These are phyloP conservation scores for Lachnum nothofagi DNA, from an alignment of 2,329 filamentous ascomycete genomes.

Conservation along the genomic window DNA sequence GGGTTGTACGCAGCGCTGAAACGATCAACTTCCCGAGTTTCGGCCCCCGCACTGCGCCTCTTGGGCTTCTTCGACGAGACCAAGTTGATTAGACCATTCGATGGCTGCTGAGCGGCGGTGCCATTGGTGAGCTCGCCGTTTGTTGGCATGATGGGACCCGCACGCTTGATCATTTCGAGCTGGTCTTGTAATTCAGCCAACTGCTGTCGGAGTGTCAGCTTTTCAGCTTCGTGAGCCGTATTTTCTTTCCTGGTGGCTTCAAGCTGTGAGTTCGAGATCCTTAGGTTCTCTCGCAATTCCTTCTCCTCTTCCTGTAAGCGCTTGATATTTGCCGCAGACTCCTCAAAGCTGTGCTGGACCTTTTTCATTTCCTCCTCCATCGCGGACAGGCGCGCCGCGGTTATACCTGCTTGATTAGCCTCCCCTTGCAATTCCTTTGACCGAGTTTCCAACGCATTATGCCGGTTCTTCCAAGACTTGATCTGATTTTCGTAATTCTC, in stretches of 20 bases:
- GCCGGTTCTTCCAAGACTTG: conserved; percentile 89
- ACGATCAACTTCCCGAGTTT: conserved; percentile 78
- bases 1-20: conserved; percentile 93
- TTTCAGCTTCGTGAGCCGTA: conserved; percentile 76
- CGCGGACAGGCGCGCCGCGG: conserved; percentile 78
- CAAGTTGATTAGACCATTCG: conserved; percentile 85
- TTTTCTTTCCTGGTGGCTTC: conserved; percentile 72
- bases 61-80: conserved; percentile 97
- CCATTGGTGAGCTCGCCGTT: conserved; percentile 68
- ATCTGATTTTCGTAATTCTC: conserved; percentile 95
- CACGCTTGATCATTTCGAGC: conserved; percentile 76
- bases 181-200: conserved; percentile 87
- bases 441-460: conserved; percentile 81
- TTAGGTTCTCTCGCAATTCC: conserved; percentile 75
- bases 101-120: conserved; percentile 46
- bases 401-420: conserved; percentile 95
- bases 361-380: conserved; percentile 97
- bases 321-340: conserved; percentile 85
- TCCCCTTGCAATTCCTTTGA: conserved; percentile 93
- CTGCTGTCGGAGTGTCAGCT: conserved; percentile 78
- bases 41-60: conserved; percentile 82
- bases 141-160: conserved; percentile 54
- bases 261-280: conserved; percentile 72
- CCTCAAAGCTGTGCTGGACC: conserved; percentile 81
- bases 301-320: conserved; percentile 92